Evolutionary conservation across 2,329 filamentous ascomycete genomes (phyloP), one percentile per base, ranked within the genome.

Genomic region (Diaporthe sp.): DNA sequence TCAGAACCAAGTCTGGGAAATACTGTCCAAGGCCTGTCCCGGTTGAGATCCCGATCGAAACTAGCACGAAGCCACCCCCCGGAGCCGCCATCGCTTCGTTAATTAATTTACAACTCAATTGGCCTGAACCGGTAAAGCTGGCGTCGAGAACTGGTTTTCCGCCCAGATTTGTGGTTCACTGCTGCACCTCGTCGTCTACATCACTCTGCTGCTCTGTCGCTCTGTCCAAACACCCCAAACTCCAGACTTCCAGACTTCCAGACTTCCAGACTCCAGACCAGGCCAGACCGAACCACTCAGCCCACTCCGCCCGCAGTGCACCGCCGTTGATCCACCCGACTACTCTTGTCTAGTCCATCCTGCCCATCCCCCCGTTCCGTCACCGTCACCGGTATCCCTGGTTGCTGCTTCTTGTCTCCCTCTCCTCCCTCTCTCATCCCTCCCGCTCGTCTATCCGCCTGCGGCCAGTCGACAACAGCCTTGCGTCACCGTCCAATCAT

Each of bases 401-500:
- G 63, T 19, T 53, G 39, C 63, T 51, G 25, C 44, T 69, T 65
- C 51, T 70, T 32, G 30, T 59, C 27, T 51, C 69, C 63, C 47
- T 35, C 51, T 32, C 17, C 61, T 55, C 30, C 56, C 55, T 22
- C 51, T 51, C 30, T 25, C 63, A 39, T 53, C 44, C 44, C 19
- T 47, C 35, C 27, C 17, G 22, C 47, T 35, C 27, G 42, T 4
- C 37, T 42, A 27, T 30, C 50, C 35, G 37, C 58, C 47, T 42
- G 39, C 39, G 27, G 22, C 22, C 63, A 51, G 32, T 70, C 47
- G 51, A 59, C 70, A 35, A n/a, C 32, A 71, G 35, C 56, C 58
- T 59, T 73, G 55, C 59, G 63, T 68, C 73, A 72, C 73, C 61
- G 47, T 72, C 42, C 61, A 44, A 56, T 69, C 44, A 37, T 53